These are phyloP conservation scores for Artemisia argyi DNA, from an alignment of 129 eudicot species.

Conservation along the genomic window DNA sequence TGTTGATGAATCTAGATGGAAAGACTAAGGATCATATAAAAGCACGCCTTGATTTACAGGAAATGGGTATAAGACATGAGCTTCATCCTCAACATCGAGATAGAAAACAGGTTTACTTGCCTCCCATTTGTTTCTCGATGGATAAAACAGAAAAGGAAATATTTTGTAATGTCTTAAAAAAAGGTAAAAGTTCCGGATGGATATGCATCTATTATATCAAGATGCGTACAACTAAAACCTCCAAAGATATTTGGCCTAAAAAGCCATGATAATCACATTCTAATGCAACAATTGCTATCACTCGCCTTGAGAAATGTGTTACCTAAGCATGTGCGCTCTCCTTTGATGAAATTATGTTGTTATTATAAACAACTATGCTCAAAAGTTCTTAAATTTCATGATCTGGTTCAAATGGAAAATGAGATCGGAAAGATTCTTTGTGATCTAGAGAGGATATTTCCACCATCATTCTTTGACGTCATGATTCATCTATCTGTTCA, in stretches of 20 bases:
- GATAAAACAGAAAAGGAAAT: conserved; percentile 14
- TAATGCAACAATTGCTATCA: conserved; percentile 24
- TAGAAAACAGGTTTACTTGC: not conserved
- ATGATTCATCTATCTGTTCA: no score
- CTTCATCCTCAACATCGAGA: conserved; percentile 1
- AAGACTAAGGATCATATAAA: conserved; percentile 20
- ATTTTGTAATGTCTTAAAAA: conserved; percentile 4
- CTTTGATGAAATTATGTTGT: conserved; percentile 13
- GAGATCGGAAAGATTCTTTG: conserved; percentile 14
- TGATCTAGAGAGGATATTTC: conserved; percentile 30
- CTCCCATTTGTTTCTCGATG: conserved; percentile 15
- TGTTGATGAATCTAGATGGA: conserved; percentile 22
- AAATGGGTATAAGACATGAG: conserved; percentile 4
- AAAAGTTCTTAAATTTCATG: conserved; percentile 15
- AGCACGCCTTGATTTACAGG: conserved; percentile 11
- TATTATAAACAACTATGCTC: conserved; percentile 22
- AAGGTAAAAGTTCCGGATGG: conserved; percentile 24
- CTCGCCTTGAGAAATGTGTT: conserved; percentile 1
- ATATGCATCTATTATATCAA: conserved; percentile 26
- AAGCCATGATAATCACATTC: conserved; percentile 25
- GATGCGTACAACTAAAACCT: conserved; percentile 1
- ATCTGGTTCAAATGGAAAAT: conserved; percentile 11
- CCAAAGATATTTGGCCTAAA: conserved; percentile 22
- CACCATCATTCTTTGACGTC: conserved; percentile 33
- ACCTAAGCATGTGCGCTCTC: conserved; percentile 19